phyloP scores from a whole-genome alignment of 257 asterid genomes.

The Schizonepeta tenuifolia region DNA sequence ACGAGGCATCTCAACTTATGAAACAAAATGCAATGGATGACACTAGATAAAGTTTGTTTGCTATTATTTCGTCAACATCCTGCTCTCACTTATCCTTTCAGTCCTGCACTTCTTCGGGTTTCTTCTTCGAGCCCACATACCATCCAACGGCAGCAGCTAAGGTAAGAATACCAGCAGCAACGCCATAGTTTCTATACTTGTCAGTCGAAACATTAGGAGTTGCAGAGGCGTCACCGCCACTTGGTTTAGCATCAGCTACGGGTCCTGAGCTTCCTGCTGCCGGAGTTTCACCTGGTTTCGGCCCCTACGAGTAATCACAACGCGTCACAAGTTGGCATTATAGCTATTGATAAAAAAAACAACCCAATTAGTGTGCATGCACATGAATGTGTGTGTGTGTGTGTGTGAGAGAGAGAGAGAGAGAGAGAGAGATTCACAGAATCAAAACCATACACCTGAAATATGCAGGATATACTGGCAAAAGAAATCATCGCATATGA shows the following conservation, averaged over 20 bases:
- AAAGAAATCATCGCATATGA: neutral
- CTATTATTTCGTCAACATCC: conserved; percentile 28
- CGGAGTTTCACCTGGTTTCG: conserved; percentile 66
- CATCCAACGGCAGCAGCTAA: conserved; percentile 73
- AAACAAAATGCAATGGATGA: conserved; percentile 24
- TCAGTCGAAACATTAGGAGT: conserved; percentile 66
- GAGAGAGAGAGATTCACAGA: neutral
- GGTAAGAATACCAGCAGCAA: conserved; percentile 67
- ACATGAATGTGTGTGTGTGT: neutral
- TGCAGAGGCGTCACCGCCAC: conserved; percentile 46
- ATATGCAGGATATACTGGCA: neutral
- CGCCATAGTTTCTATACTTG: conserved; percentile 72
- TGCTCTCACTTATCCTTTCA: conserved; percentile 35
- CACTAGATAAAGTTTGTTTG: conserved; percentile 34
- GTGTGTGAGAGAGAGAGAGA: neutral
- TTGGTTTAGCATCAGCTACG: conserved; percentile 60
- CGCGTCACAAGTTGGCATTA: conserved; percentile 15
- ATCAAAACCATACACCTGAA: neutral
- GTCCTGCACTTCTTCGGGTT: conserved; percentile 66
- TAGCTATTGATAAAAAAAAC: conserved; percentile 1
- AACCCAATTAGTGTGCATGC: neutral
- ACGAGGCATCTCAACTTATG: conserved; percentile 7
- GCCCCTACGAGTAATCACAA: conserved; percentile 58
- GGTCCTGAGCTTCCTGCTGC: conserved; percentile 60
- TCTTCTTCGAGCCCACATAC: conserved; percentile 63